These are phyloP conservation scores for Misopates orontium DNA, from an alignment of 257 asterid genomes.

Conservation along the genomic window DNA sequence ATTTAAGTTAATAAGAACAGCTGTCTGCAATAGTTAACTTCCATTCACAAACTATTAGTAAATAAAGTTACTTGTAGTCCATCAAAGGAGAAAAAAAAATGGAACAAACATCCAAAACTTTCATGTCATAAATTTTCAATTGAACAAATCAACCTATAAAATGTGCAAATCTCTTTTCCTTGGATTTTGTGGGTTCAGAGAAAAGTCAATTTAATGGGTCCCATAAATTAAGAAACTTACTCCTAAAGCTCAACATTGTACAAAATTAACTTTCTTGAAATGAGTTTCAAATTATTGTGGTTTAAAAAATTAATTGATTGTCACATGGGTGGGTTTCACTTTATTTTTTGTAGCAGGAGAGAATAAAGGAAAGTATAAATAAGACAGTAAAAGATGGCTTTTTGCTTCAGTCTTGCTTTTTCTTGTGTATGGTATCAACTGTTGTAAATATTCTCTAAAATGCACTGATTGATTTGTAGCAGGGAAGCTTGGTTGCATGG, in stretches of 20 bases:
- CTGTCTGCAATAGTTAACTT: no score
- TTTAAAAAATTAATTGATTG: constrained; percentile 28
- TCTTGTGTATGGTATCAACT: constrained; percentile 59
- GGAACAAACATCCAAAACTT: no score
- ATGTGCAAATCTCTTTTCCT: constrained; percentile 45
- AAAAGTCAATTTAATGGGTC: constrained; percentile 31
- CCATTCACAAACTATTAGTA: no score
- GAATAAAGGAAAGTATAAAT: constrained; percentile 29
- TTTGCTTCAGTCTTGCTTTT: constrained; percentile 40
- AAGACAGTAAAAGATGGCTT: constrained; percentile 59
- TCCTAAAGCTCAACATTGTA: constrained; percentile 33
- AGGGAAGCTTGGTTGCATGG: constrained; percentile 92
- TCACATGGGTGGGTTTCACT: constrained; percentile 71
- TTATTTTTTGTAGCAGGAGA: constrained; percentile 32
- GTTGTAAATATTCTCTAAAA: constrained; percentile 46
- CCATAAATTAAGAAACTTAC: constrained; percentile 33
- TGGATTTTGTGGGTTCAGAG: constrained; percentile 63
- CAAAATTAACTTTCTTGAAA: constrained; percentile 23
- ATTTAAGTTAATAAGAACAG: no score
- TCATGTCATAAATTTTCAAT: no score
- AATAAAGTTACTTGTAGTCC: no score
- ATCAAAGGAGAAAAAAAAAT: no score
- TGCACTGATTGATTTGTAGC: constrained; percentile 29
- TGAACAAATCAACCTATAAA: constrained; percentile 35
- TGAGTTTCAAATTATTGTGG: constrained; percentile 2